Percentiles rank a stretch among this genome's conserved stretches.
Evolutionary conservation across 1,284 basidiomycete species (phyloP).

Genomic region (Grifola frondosa): DNA sequence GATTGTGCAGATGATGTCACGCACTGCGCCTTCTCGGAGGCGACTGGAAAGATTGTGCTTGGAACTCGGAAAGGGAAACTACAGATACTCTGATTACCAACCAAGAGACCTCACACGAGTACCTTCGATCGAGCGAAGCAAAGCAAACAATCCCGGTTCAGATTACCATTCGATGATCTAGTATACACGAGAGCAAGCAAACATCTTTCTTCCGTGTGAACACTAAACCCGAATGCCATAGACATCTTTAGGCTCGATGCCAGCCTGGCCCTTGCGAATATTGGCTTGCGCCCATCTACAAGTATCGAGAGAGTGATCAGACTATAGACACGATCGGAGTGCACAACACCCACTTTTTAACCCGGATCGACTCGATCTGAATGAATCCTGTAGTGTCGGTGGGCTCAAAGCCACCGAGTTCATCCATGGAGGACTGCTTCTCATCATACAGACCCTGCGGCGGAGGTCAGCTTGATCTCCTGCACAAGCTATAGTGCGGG

Average conservation of each 20-base stretch:
- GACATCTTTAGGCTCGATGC: slow-evolving; percentile 75
- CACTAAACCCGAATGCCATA: slow-evolving; percentile 56
- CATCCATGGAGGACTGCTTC: slow-evolving; percentile 98
- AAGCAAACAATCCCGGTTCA: too few species aligned
- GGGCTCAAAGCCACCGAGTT: slow-evolving; percentile 95
- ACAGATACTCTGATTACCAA: slow-evolving; percentile 26
- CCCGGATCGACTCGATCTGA: slow-evolving; percentile 91
- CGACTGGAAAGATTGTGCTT: slow-evolving; percentile 43
- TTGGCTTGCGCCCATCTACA: slow-evolving; percentile 82
- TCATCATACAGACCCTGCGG: slow-evolving; percentile 90
- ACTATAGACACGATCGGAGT: background rate
- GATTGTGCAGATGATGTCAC: slow-evolving; percentile 42
- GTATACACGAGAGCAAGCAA: too few species aligned
- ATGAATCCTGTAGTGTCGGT: slow-evolving; percentile 93
- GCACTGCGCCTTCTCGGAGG: slow-evolving; percentile 47
- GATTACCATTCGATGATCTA: too few species aligned
- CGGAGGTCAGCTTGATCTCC: background rate
- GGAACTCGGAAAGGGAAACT: slow-evolving; percentile 45
- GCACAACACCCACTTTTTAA: slow-evolving; percentile 78
- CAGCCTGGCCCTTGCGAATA: slow-evolving; percentile 77
- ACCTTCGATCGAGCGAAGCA: too few species aligned
- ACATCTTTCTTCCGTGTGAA: too few species aligned
- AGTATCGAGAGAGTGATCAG: slow-evolving; percentile 5
- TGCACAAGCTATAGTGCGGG: background rate
- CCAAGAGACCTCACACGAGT: too few species aligned